Conservation (phyloP, 768 basidiomycete genomes). For the Kwoniella europaea region DNA sequence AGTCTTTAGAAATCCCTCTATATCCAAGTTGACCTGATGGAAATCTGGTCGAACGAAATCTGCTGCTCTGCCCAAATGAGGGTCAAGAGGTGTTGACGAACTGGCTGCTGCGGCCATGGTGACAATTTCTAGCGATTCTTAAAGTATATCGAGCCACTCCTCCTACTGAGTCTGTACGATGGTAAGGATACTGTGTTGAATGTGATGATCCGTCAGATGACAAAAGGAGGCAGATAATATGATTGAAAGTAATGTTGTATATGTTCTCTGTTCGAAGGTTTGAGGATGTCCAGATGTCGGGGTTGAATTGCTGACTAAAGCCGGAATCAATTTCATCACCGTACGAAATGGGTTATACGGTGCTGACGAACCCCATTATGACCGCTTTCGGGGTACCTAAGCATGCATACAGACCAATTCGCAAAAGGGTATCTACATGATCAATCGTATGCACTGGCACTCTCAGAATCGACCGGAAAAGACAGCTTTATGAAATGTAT, state of each 20-base stretch:
- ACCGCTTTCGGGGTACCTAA: too few species aligned
- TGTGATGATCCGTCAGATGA: too few species aligned
- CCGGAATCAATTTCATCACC: constrained; percentile 13
- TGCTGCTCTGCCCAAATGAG: constrained; percentile 42
- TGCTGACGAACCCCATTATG: too few species aligned
- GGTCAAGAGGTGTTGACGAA: constrained; percentile 24
- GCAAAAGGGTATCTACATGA: neutral
- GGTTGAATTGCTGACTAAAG: constrained; percentile 26
- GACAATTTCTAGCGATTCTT: too few species aligned
- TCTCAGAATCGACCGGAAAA: too few species aligned
- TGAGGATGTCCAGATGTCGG: neutral
- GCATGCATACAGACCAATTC: neutral
- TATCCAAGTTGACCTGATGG: constrained; percentile 86
- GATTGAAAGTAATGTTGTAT: too few species aligned
- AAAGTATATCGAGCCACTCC: too few species aligned
- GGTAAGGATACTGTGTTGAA: too few species aligned
- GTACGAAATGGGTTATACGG: neutral
- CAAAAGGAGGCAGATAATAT: too few species aligned
- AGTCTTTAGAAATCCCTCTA: constrained; percentile 78
- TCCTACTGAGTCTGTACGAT: too few species aligned
- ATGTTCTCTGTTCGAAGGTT: neutral
- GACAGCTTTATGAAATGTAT: neutral
- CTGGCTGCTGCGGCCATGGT: constrained; percentile 36
- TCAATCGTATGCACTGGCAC: neutral
- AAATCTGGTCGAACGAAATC: constrained; percentile 81